Evolutionary conservation across 768 basidiomycete genomes (phyloP), one percentile per base, ranked within the genome.

Genomic region (Psilocybe sp.): DNA sequence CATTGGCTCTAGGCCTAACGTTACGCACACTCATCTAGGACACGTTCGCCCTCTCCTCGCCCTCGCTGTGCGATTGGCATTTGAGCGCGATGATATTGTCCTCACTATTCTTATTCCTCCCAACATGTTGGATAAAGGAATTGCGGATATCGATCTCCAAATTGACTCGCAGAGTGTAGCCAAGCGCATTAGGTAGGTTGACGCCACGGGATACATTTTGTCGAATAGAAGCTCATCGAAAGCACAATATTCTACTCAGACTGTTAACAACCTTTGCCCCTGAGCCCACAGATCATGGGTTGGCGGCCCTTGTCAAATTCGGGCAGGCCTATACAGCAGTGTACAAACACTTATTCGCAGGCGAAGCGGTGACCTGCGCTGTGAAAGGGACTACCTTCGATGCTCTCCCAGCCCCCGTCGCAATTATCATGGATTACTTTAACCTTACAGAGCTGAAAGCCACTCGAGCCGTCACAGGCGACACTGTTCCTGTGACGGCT

Each of bases 311-410:
- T 8, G 13, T 7, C n/a, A 28, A 38, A 19, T 20, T 41, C 5
- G 36, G 23, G 11, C 39, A 31, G n/a, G 37, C 47, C 2, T 49
- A 39, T 18, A 31, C 47, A 12, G 19, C 37, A 15, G 43, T 35
- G 5, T 57, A 57, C 36, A 34, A 52, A 35, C 42, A 37, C 12
- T 50, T 57, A 3, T 19, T 44, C 6, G 34, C 49, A 36, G 47
- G 14, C 3, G 41, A 44, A 10, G 40, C 56, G n/a, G 28, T 57
- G n/a, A 49, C 47, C 5, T 57, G 56, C 34, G 46, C 50, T n/a
- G 33, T 46, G 12, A 51, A 42, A 8, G 49, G 46, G 2, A 50
- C 33, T 32, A 32, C 28, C 4, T 54, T 54, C 18, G 44, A 49
- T 13, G 50, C 50, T 1, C 41, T 51, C 6, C 39, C 52, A 15